Evolutionary conservation across 768 basidiomycete genomes (phyloP), one percentile per base, ranked within the genome.

Genomic region (Boletus rubescentipes): DNA sequence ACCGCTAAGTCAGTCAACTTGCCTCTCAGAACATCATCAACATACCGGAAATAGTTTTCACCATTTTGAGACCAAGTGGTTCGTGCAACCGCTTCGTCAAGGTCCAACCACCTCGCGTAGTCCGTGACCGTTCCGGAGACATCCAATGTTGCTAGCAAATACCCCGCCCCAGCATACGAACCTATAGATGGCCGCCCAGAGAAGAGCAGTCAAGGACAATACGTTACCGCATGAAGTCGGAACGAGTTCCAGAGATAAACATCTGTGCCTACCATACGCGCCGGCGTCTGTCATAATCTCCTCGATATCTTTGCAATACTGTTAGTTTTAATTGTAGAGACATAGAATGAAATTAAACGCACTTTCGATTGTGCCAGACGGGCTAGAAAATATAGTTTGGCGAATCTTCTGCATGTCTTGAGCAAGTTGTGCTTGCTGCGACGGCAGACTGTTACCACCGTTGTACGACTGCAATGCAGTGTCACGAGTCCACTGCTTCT

Each of bases 21-120:
- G 1, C 26, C 14, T 12, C 20, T n/a, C 11, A n/a, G 31, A 39
- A 40, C 21, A 18, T 4, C 30, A 37, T 10, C 16, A 0, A 35
- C 50, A 65, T 43, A 85, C 87, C 88, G 77, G 48, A 72, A 66
- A 42, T 82, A 81, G 14, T 72, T 68, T 8, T 63, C 66, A 21
- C 73, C 74, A 26, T 66, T 73, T 61, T 86, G 82, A 1, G 77
- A 77, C 88, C 89, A 90, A 2, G 72, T 72, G 0, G 86, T 82
- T 30, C 78, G 75, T 9, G 79, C 75, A 32, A 86, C 67, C 2
- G 76, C 86, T 54, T 79, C 69, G 55, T 90, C 87, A 30, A 91
- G 71, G 57, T 91, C 87, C 31, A 91, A 73, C 82, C 84, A 89
- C 23, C 89, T 79, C 23, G 67, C 74, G 61, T 85, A 89, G 55